Percentiles rank a stretch among this genome's conserved stretches.
These are phyloP conservation scores for Talaromyces sp. DNA, from an alignment of 2,329 filamentous ascomycete genomes.

Conservation along the genomic window DNA sequence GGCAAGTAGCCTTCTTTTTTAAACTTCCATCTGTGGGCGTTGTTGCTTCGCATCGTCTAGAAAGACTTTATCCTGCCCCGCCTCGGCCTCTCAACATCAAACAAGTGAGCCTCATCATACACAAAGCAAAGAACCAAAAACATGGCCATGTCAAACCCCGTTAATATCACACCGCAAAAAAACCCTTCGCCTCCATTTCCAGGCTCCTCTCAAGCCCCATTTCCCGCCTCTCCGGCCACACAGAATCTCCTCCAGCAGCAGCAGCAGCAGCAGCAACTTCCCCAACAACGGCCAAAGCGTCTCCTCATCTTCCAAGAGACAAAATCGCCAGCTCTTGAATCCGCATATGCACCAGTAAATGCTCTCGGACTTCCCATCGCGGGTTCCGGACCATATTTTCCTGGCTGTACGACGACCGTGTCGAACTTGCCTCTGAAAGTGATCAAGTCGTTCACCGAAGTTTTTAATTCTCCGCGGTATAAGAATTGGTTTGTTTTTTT, in stretches of 20 bases:
- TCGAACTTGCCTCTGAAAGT: slow-evolving; percentile 29
- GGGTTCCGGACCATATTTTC: slow-evolving; percentile 23
- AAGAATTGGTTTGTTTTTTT: slow-evolving; percentile 26
- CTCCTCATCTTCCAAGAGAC: slow-evolving; percentile 35
- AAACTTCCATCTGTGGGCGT: not conserved
- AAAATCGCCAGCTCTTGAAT: slow-evolving; percentile 24
- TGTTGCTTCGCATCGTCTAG: not conserved
- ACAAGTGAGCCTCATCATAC: not conserved
- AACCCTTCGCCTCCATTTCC: not conserved
- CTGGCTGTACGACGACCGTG: slow-evolving; percentile 14
- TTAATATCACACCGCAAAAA: not conserved
- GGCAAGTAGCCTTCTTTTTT: not conserved
- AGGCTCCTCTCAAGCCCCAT: not conserved
- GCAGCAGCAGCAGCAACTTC: not conserved
- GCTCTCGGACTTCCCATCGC: slow-evolving; percentile 30
- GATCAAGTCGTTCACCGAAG: slow-evolving; percentile 32
- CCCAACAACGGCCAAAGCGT: slow-evolving; percentile 15
- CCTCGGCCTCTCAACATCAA: not conserved
- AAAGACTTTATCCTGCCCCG: not conserved
- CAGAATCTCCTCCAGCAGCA: slow-evolving; percentile 4
- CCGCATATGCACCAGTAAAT: slow-evolving; percentile 29
- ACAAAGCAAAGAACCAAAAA: not conserved
- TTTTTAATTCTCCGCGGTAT: slow-evolving; percentile 34
- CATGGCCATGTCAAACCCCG: not conserved
- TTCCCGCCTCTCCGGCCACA: not conserved